These are phyloP conservation scores for Blastosporella zonata DNA, from an alignment of 1,284 basidiomycete species.

Conservation along the genomic window DNA sequence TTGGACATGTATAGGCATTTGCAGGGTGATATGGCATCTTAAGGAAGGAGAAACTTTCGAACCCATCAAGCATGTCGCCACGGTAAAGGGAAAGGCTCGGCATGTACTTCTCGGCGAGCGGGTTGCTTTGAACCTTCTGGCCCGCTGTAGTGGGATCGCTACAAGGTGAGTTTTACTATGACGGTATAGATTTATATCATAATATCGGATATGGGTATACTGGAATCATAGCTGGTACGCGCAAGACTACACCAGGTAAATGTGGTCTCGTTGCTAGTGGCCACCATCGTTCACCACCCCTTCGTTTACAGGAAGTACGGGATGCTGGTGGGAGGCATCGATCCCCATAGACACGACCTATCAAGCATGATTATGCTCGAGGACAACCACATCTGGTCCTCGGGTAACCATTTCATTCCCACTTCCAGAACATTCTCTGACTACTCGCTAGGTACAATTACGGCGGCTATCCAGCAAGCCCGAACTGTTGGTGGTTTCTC, in stretches of 20 bases:
- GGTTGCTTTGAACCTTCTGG: slow-evolving; percentile 91
- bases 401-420: slow-evolving; percentile 45
- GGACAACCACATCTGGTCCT: slow-evolving; percentile 99
- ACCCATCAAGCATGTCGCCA: slow-evolving; percentile 86
- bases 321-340: slow-evolving; percentile 97
- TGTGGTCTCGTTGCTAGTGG: neutral
- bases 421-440: neutral
- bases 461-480: slow-evolving; percentile 81
- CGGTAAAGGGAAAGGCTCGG: slow-evolving; percentile 86
- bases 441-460: slow-evolving; percentile 73
- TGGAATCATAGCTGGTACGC: slow-evolving; percentile 91
- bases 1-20: slow-evolving; percentile 12
- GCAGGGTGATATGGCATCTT: slow-evolving; percentile 90
- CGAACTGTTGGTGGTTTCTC: slow-evolving; percentile 91
- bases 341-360: slow-evolving; percentile 94
- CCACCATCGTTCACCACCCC: neutral
- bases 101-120: slow-evolving; percentile 93
- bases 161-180: slow-evolving; percentile 59
- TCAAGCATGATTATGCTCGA: slow-evolving; percentile 99
- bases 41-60: slow-evolving; percentile 81
- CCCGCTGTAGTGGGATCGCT: slow-evolving; percentile 95
- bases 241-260: slow-evolving; percentile 95
- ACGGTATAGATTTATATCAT: slow-evolving; percentile 9
- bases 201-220: slow-evolving; percentile 70
- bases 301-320: slow-evolving; percentile 78